Evolutionary conservation across 331 rosid genomes (phyloP).

Genomic region (Telfairia occidentalis): DNA sequence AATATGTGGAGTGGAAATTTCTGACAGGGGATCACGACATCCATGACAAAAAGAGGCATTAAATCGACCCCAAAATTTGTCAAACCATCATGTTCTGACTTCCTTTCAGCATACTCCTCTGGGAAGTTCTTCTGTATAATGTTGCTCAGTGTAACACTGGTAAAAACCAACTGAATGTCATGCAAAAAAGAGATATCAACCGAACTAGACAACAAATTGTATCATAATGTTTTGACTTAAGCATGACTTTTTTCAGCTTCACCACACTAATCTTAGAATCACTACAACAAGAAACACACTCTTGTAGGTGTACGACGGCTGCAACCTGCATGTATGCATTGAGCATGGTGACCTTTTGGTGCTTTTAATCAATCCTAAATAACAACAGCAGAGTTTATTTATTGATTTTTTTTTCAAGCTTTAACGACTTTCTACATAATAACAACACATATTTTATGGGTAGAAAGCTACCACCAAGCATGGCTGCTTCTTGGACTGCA

Average conservation of each 20-base stretch:
- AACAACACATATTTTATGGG: not conserved
- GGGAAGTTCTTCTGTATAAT: constrained; percentile 87
- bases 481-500: not conserved
- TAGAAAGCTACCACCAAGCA: not conserved
- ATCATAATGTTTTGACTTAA: not conserved
- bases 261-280: not conserved
- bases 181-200: constrained; percentile 9
- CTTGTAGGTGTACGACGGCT: not conserved
- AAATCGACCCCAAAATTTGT: constrained; percentile 57
- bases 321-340: not conserved
- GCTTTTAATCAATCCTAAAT: not conserved
- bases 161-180: constrained; percentile 23
- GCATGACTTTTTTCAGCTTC: not conserved
- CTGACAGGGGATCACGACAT: constrained; percentile 90
- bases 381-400: not conserved
- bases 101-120: constrained; percentile 87
- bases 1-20: constrained; percentile 84
- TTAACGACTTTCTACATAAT: not conserved
- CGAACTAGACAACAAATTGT: not conserved
- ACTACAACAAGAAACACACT: not conserved
- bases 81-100: constrained; percentile 60
- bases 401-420: not conserved
- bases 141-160: constrained; percentile 79
- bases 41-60: constrained; percentile 99
- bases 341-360: not conserved